Conservation (phyloP, 1,284 basidiomycete species). For the Pseudozyma thailandica region DNA sequence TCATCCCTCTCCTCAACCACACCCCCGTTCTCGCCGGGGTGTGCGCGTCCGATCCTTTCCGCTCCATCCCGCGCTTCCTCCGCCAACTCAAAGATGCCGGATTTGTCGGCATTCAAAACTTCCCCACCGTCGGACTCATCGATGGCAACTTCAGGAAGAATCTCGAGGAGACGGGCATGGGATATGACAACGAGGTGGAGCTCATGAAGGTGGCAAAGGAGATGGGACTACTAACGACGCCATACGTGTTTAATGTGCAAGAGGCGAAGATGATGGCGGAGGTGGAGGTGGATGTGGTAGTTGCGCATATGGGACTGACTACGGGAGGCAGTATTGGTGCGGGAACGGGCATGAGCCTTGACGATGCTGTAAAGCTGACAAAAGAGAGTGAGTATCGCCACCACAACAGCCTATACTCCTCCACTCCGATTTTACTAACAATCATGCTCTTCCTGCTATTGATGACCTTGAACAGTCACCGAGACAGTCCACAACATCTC, state of each 20-base stretch:
- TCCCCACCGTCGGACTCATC: conserved; percentile 48
- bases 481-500: conserved; percentile 31
- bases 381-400: conserved; percentile 21
- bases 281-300: conserved; percentile 36
- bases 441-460: not conserved
- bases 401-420: not conserved
- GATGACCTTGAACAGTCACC: conserved; percentile 25
- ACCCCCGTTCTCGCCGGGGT: conserved; percentile 48
- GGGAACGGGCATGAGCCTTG: conserved; percentile 39
- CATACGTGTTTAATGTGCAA: conserved; percentile 39
- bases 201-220: conserved; percentile 40
- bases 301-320: conserved; percentile 47
- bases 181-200: conserved; percentile 41
- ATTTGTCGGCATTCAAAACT: conserved; percentile 50
- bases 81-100: conserved; percentile 37
- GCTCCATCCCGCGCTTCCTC: conserved; percentile 45
- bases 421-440: not conserved
- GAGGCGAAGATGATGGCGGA: conserved; percentile 42
- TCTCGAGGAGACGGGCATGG: conserved; percentile 51
- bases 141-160: conserved; percentile 48
- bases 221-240: conserved; percentile 38
- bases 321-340: conserved; percentile 44
- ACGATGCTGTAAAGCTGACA: conserved; percentile 42
- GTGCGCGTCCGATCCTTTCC: conserved; percentile 44
- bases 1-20: conserved; percentile 39